These are phyloP conservation scores for Mortierella antarctica DNA, from an alignment of 192 early-diverging fungal species.

Conservation along the genomic window DNA sequence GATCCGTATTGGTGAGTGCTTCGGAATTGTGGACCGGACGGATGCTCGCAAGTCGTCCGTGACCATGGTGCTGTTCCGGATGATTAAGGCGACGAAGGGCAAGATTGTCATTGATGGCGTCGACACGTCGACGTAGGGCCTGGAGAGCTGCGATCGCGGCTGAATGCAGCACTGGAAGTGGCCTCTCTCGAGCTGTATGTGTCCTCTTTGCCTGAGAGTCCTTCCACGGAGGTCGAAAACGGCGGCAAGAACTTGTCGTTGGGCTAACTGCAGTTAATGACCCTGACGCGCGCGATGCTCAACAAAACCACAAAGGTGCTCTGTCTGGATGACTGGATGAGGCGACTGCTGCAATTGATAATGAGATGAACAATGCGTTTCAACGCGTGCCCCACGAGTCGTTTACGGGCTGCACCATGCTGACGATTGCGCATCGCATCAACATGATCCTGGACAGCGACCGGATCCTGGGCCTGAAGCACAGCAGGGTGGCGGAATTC, in stretches of 20 bases:
- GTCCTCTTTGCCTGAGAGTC: conserved; percentile 63
- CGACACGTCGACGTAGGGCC: conserved; percentile 59
- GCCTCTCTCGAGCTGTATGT: conserved; percentile 76
- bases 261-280: conserved; percentile 77
- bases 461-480: conserved; percentile 73
- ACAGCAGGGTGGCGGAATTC: conserved; percentile 57
- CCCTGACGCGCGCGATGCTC: conserved; percentile 75
- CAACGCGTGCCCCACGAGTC: conserved; percentile 82
- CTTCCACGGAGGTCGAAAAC: conserved; percentile 76
- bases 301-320: conserved; percentile 60
- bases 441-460: conserved; percentile 87
- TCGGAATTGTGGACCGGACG: conserved; percentile 78
- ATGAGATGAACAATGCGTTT: conserved; percentile 82
- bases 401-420: conserved; percentile 79
- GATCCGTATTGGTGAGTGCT: conserved; percentile 59
- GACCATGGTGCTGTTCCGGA: conserved; percentile 57
- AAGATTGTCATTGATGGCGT: conserved; percentile 64
- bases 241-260: conserved; percentile 85
- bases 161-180: conserved; percentile 74
- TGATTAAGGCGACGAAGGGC: conserved; percentile 56
- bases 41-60: conserved; percentile 63
- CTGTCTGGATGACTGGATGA: too few relatives aligned
- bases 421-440: conserved; percentile 91
- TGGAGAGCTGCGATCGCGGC: conserved; percentile 62
- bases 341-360: conserved; percentile 74